Evolutionary conservation across 352 stramenopile species (phyloP).

Genomic region (Phytophthora kernoviae): DNA sequence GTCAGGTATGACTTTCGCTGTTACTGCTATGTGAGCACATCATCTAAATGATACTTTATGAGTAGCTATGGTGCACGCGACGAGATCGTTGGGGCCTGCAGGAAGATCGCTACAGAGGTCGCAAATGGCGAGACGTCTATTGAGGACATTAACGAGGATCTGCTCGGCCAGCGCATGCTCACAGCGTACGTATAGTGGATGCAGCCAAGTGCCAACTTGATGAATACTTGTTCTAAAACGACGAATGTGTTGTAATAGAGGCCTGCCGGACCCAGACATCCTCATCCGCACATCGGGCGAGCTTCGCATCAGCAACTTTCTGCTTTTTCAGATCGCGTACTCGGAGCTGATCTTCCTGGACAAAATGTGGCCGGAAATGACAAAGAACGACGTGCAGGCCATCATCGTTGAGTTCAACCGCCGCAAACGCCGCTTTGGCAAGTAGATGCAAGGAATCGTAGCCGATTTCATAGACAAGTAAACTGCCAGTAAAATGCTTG

Average conservation of each 20-base stretch:
- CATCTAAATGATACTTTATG: constrained; percentile 20
- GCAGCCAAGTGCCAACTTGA: no score
- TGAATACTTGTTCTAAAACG: constrained; percentile 1
- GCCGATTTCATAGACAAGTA: neutral
- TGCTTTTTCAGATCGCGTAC: constrained; percentile 96
- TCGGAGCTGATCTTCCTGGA: constrained; percentile 95
- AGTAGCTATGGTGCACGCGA: constrained; percentile 94
- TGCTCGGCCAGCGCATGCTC: constrained; percentile 77
- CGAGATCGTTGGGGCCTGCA: constrained; percentile 94
- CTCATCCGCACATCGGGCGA: constrained; percentile 96
- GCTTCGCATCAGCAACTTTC: constrained; percentile 95
- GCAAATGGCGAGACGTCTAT: constrained; percentile 56
- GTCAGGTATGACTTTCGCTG: constrained; percentile 49
- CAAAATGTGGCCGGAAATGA: constrained; percentile 97
- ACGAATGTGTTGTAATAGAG: constrained; percentile 45
- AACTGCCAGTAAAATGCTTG: no score
- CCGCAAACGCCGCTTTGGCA: constrained; percentile 90
- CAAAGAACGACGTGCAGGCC: constrained; percentile 71
- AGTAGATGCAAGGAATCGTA: constrained; percentile 43
- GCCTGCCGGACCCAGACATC: constrained; percentile 92
- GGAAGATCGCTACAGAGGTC: constrained; percentile 88
- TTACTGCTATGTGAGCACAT: no score
- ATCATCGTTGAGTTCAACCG: constrained; percentile 87
- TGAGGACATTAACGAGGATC: constrained; percentile 81
- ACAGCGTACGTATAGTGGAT: constrained; percentile 63